Evolutionary conservation across 169 alveolate species (phyloP).

Genomic region (Plasmodium coatneyi): DNA sequence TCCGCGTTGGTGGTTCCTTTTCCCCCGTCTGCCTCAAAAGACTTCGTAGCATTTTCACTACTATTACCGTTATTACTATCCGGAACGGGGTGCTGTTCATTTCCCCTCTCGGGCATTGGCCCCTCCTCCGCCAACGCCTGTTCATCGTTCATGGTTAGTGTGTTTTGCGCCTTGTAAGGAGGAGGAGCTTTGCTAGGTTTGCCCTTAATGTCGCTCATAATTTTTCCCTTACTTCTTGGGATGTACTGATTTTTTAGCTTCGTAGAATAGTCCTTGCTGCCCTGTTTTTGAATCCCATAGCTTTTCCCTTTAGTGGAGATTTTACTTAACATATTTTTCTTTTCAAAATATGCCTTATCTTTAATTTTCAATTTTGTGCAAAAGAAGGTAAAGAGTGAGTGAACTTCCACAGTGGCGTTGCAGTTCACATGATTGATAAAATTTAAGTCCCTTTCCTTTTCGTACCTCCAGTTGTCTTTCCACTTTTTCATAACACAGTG

Average conservation of each 20-base stretch:
- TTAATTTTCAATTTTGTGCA: constrained; percentile 53
- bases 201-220: constrained; percentile 14
- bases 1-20: background rate
- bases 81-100: background rate
- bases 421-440: constrained; percentile 10
- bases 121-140: background rate
- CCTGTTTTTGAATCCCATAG: background rate
- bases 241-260: constrained; percentile 25
- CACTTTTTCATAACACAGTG: background rate
- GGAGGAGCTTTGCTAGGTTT: constrained; percentile 36
- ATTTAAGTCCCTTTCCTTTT: background rate
- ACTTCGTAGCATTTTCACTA: background rate
- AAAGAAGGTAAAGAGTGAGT: constrained; percentile 53
- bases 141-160: background rate
- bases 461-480: background rate
- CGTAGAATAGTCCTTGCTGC: background rate
- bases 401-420: constrained; percentile 12
- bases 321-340: constrained; percentile 15
- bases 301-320: background rate
- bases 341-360: constrained; percentile 28
- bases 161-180: background rate
- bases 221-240: constrained; percentile 40
- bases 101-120: background rate
- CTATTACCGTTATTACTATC: background rate
- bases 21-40: background rate